These are phyloP conservation scores for Leishmania turanica DNA, from an alignment of 208 protist genomes.

Conservation along the genomic window DNA sequence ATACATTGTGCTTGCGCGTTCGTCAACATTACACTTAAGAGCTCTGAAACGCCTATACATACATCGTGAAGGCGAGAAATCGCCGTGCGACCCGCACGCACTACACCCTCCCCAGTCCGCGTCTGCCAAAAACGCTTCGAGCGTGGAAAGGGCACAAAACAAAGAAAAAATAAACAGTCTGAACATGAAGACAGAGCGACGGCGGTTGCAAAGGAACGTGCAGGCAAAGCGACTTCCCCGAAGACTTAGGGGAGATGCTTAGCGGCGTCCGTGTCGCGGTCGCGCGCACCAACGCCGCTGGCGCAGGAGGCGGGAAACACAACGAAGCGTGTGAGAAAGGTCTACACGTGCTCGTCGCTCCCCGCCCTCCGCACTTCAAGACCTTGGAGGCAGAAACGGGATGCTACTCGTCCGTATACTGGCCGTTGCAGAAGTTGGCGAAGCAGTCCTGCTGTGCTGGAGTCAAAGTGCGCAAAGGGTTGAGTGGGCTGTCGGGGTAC, in stretches of 20 bases:
- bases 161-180: conserved; percentile 3
- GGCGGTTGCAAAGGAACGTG: conserved; percentile 4
- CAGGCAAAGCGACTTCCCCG: not conserved
- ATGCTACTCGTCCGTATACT: conserved; percentile 70
- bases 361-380: not conserved
- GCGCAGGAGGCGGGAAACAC: conserved; percentile 1
- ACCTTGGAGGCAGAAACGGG: not conserved
- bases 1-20: conserved; percentile 8
- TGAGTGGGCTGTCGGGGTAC: conserved; percentile 87
- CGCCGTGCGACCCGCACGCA: not conserved
- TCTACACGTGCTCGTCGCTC: conserved; percentile 1
- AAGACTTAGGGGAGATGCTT: not conserved
- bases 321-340: not conserved
- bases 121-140: not conserved
- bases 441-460: conserved; percentile 84
- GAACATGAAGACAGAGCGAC: conserved; percentile 1
- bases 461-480: conserved; percentile 76
- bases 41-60: conserved; percentile 4
- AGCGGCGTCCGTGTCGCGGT: not conserved
- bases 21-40: not conserved
- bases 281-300: not conserved
- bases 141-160: conserved; percentile 15
- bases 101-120: not conserved
- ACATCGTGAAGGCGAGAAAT: conserved; percentile 8
- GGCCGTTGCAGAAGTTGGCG: conserved; percentile 88